These are phyloP conservation scores for Candida ortonii DNA, from an alignment of 805 yeast genomes.

Conservation along the genomic window DNA sequence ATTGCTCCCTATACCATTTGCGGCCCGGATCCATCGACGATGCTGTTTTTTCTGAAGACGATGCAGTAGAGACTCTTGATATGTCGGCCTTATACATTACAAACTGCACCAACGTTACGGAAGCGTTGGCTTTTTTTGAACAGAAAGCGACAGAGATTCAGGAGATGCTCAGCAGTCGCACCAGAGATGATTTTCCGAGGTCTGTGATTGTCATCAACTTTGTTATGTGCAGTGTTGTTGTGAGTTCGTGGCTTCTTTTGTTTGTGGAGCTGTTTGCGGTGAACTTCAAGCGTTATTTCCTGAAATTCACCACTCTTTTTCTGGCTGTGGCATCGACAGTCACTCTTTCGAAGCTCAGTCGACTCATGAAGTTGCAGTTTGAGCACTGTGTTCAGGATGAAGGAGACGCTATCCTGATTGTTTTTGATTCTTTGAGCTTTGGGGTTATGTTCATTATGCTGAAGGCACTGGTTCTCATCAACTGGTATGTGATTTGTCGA, in stretches of 20 bases:
- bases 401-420: conserved; percentile 34
- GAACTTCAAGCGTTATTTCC: conserved; percentile 54
- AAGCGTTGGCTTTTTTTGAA: no score
- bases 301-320: conserved; percentile 56
- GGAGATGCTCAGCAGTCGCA: conserved; percentile 1
- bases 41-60: no score
- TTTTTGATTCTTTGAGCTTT: conserved; percentile 38
- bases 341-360: conserved; percentile 44
- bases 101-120: conserved; percentile 1
- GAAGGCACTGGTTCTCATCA: conserved; percentile 45
- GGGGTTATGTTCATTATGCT: conserved; percentile 41
- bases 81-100: conserved; percentile 2
- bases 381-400: conserved; percentile 52
- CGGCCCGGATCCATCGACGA: conserved; percentile 7
- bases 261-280: conserved; percentile 53
- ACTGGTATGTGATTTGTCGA: conserved; percentile 36
- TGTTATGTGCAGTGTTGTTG: conserved; percentile 52
- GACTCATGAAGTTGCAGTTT: conserved; percentile 49
- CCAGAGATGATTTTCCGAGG: conserved; percentile 35
- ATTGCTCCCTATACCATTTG: conserved; percentile 11
- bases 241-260: conserved; percentile 69
- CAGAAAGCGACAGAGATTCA: no score
- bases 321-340: conserved; percentile 55
- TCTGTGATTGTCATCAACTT: conserved; percentile 46
- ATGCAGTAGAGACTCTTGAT: background rate